Evolutionary conservation across 371 early-diverging fungal genomes (phyloP).

Genomic region (Mycotypha africana): DNA sequence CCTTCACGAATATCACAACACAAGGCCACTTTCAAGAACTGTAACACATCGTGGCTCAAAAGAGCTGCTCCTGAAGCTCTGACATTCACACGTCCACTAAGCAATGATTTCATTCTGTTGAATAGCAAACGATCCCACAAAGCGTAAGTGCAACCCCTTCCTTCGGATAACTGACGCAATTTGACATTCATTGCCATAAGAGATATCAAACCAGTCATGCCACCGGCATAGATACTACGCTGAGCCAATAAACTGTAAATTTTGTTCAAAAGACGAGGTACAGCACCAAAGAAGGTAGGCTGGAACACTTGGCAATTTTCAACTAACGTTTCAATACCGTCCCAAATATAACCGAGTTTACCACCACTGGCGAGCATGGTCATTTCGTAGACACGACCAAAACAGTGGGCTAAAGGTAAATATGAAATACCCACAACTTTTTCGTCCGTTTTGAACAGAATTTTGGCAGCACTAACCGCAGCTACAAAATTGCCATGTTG

Average conservation of each 20-base stretch:
- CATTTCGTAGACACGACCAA: conserved; percentile 64
- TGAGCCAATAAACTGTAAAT: conserved; percentile 79
- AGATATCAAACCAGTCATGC: conserved; percentile 61
- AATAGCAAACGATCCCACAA: conserved; percentile 95
- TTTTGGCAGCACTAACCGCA: conserved; percentile 8
- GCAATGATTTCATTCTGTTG: conserved; percentile 69
- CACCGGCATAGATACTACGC: conserved; percentile 65
- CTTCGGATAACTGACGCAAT: conserved; percentile 50
- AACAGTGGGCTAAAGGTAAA: conserved; percentile 93
- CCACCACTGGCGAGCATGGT: conserved; percentile 34
- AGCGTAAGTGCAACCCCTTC: conserved; percentile 58
- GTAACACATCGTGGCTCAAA: conserved; percentile 69
- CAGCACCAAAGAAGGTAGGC: conserved; percentile 85
- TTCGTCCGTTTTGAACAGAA: conserved; percentile 13
- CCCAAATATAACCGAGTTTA: conserved; percentile 81
- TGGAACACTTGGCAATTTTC: conserved; percentile 78
- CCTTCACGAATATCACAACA: conserved; percentile 64
- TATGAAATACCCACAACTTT: conserved; percentile 53
- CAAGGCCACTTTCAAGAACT: conserved; percentile 85
- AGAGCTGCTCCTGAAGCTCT: conserved; percentile 89
- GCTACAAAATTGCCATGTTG: conserved; percentile 50
- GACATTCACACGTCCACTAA: conserved; percentile 83
- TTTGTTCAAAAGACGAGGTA: conserved; percentile 91
- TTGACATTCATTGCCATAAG: conserved; percentile 46
- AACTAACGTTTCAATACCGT: conserved; percentile 70